Evolutionary conservation across 2,329 filamentous ascomycete species (phyloP).

Genomic region (Colletotrichum tropicale): DNA sequence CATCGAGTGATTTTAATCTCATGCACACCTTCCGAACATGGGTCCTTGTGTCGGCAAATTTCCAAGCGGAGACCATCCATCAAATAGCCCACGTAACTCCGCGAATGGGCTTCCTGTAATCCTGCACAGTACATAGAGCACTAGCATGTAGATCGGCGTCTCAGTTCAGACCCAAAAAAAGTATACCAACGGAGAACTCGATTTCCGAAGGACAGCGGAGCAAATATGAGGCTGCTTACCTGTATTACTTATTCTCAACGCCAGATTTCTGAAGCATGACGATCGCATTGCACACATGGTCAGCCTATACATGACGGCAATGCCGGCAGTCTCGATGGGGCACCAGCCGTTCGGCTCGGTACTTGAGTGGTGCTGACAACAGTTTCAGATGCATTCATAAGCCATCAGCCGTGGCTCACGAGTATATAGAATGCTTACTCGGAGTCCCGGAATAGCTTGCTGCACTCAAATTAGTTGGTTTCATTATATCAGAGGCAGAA

Average conservation of each 20-base stretch:
- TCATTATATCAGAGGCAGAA: background rate
- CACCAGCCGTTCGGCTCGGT: background rate
- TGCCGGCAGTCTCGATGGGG: background rate
- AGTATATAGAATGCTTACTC: background rate
- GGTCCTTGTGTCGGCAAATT: constrained; percentile 11
- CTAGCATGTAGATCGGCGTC: constrained; percentile 6
- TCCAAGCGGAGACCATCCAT: constrained; percentile 24
- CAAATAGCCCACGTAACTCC: constrained; percentile 26
- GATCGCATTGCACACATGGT: background rate
- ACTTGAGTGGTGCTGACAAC: background rate
- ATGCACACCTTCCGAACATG: background rate
- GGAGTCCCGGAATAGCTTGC: background rate
- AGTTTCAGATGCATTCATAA: background rate
- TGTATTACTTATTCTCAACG: background rate
- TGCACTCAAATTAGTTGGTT: background rate
- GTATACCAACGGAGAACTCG: no score
- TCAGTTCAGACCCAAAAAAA: constrained; percentile 19
- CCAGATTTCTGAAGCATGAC: background rate
- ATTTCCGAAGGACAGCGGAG: background rate
- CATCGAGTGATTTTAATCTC: background rate
- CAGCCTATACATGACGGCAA: background rate
- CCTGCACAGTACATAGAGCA: constrained; percentile 15
- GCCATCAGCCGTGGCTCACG: background rate
- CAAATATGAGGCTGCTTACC: background rate
- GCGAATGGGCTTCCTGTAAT: constrained; percentile 24